Percentiles rank a stretch among this genome's conserved stretches.
These are phyloP conservation scores for Azolla pinnata DNA, from an alignment of 75 land plant genomes.

Conservation along the genomic window DNA sequence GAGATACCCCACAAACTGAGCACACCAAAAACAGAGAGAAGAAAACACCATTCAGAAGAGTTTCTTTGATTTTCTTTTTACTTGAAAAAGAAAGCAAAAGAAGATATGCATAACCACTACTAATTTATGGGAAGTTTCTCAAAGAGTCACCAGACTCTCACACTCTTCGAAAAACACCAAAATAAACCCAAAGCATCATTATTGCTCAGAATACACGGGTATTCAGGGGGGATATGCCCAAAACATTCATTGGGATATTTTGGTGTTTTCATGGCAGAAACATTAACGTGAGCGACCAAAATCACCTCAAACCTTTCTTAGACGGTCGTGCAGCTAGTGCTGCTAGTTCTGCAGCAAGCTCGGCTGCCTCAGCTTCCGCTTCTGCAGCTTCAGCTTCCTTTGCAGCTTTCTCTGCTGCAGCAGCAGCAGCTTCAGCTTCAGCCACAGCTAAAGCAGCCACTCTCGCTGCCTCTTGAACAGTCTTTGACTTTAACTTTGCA, in stretches of 20 bases:
- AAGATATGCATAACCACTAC: no score
- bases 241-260: no score
- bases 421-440: slow-evolving; percentile 80
- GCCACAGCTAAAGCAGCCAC: slow-evolving; percentile 81
- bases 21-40: not conserved
- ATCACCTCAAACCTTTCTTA: not conserved
- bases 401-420: slow-evolving; percentile 80
- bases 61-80: no score
- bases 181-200: no score
- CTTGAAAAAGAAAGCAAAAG: no score
- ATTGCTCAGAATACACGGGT: no score
- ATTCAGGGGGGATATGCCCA: no score
- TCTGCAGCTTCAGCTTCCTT: slow-evolving; percentile 84
- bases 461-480: slow-evolving; percentile 72
- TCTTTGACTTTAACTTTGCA: slow-evolving; percentile 56
- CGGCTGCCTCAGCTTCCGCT: slow-evolving; percentile 78
- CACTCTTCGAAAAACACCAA: not conserved
- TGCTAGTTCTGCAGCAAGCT: slow-evolving; percentile 77
- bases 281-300: no score
- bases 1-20: not conserved
- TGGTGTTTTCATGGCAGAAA: no score
- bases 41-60: not conserved
- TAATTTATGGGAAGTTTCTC: no score
- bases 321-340: slow-evolving; percentile 13
- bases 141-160: not conserved